A percentile compares a stretch with the other conserved stretches of the same genome.
These are phyloP conservation scores for Leptographium wingfieldii DNA, from an alignment of 2,329 filamentous ascomycete species.

Conservation along the genomic window DNA sequence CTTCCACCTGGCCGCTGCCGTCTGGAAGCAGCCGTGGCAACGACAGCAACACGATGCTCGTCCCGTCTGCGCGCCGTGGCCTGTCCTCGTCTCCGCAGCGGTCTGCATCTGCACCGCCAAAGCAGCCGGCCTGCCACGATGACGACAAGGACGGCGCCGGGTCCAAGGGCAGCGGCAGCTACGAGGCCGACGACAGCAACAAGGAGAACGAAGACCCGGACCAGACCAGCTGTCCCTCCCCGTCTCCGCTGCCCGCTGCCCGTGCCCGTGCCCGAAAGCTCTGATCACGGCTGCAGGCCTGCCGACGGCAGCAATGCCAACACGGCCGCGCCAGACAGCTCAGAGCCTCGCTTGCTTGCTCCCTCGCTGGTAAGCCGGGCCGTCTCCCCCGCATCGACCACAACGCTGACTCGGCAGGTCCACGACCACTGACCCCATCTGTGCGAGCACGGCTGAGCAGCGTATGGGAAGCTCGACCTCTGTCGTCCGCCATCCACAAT, in stretches of 20 bases:
- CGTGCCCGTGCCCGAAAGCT: too few relatives aligned
- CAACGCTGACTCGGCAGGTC: too few relatives aligned
- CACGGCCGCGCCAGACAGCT: neutral
- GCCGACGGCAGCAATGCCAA: too few relatives aligned
- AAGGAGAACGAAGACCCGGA: conserved; percentile 4
- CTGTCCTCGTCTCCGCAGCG: neutral
- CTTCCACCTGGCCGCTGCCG: neutral
- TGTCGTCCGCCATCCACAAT: too few relatives aligned
- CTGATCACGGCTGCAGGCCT: neutral
- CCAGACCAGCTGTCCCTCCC: neutral
- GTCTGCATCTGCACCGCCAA: neutral
- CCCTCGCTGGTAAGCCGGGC: neutral
- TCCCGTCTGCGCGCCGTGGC: neutral
- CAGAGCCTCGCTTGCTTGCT: neutral
- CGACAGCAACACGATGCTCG: neutral
- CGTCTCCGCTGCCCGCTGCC: neutral
- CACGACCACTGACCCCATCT: too few relatives aligned
- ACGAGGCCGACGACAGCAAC: neutral
- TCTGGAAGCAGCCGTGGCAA: neutral
- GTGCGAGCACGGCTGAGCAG: too few relatives aligned
- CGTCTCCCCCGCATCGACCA: neutral
- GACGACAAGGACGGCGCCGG: neutral
- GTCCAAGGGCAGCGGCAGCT: neutral
- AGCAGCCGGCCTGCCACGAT: neutral
- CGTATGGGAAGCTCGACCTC: too few relatives aligned